Conservation (phyloP, 139 green algal genomes). For the Microglena sp. region DNA sequence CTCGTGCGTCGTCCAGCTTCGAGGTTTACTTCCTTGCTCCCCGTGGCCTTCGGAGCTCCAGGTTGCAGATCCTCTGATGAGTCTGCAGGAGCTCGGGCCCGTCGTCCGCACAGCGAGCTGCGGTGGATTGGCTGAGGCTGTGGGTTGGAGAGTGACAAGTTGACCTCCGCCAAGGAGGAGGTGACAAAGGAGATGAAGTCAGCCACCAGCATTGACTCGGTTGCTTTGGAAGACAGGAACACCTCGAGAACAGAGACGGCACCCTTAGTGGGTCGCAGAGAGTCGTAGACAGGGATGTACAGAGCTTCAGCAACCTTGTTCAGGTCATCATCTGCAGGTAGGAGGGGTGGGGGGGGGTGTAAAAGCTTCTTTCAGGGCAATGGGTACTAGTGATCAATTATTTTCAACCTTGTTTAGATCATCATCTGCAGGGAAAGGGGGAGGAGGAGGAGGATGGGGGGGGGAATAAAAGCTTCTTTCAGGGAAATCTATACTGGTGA, state of each 20-base stretch:
- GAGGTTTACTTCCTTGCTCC: too few relatives aligned
- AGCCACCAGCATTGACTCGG: slow-evolving; percentile 27
- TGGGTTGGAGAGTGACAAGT: slow-evolving; percentile 22
- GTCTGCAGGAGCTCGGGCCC: slow-evolving; percentile 4
- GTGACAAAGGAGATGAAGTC: slow-evolving; percentile 33
- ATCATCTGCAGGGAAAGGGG: not conserved
- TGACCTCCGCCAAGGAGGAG: not conserved
- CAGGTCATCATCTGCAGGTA: slow-evolving; percentile 12
- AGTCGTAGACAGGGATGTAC: slow-evolving; percentile 37
- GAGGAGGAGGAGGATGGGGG: too few relatives aligned
- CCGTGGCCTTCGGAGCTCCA: too few relatives aligned
- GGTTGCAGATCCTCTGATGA: not conserved
- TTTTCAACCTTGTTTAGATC: not conserved
- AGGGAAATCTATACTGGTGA: too few relatives aligned
- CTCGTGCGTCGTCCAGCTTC: too few relatives aligned
- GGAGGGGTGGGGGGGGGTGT: not conserved
- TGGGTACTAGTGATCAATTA: not conserved
- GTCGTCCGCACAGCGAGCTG: slow-evolving; percentile 28
- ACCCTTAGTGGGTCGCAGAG: slow-evolving; percentile 7
- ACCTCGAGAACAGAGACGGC: slow-evolving; percentile 36
- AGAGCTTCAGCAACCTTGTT: slow-evolving; percentile 28
- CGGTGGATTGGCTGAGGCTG: slow-evolving; percentile 27
- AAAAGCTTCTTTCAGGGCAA: too few relatives aligned
- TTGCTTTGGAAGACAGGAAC: slow-evolving; percentile 20
- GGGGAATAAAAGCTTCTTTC: too few relatives aligned